A percentile compares a stretch with the other conserved stretches of the same genome.
Evolutionary conservation across 2,329 filamentous ascomycete genomes (phyloP).

Genomic region (Diaporthe sp.): DNA sequence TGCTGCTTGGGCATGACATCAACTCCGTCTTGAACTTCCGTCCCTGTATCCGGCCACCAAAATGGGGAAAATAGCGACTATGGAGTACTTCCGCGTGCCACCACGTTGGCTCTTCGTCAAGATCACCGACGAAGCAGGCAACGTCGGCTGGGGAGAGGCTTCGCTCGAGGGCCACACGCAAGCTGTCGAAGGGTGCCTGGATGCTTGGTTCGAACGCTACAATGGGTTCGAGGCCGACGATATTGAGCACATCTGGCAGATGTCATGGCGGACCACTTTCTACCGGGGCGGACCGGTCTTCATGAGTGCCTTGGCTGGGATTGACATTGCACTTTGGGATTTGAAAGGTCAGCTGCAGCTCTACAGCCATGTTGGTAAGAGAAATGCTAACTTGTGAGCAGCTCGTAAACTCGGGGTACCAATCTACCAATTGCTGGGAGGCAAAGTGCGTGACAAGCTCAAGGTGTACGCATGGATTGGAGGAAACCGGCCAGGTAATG

Average conservation of each 20-base stretch:
- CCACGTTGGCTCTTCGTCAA: constrained; percentile 79
- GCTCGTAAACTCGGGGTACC: constrained; percentile 62
- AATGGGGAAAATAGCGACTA: constrained; percentile 71
- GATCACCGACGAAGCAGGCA: constrained; percentile 70
- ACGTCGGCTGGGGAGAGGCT: constrained; percentile 75
- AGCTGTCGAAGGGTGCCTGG: constrained; percentile 74
- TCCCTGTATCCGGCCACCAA: background rate
- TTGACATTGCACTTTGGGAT: constrained; percentile 79
- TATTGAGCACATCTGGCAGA: constrained; percentile 80
- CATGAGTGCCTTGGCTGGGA: constrained; percentile 77
- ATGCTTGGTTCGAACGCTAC: constrained; percentile 69
- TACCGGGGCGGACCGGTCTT: constrained; percentile 79
- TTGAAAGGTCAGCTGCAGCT: constrained; percentile 61
- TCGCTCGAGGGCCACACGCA: constrained; percentile 75
- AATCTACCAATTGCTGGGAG: constrained; percentile 75
- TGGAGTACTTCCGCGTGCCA: constrained; percentile 76
- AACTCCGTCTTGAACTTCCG: background rate
- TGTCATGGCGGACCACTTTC: constrained; percentile 73
- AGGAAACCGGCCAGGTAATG: constrained; percentile 74
- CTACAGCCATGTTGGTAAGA: accelerated
- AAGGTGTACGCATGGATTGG: constrained; percentile 79
- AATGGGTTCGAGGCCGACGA: constrained; percentile 74
- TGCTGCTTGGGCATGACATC: background rate
- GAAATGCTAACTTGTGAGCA: background rate
- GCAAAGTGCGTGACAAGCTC: constrained; percentile 73